Conservation (phyloP, 1,284 basidiomycete species). For the Bondarzewia mesenterica region DNA sequence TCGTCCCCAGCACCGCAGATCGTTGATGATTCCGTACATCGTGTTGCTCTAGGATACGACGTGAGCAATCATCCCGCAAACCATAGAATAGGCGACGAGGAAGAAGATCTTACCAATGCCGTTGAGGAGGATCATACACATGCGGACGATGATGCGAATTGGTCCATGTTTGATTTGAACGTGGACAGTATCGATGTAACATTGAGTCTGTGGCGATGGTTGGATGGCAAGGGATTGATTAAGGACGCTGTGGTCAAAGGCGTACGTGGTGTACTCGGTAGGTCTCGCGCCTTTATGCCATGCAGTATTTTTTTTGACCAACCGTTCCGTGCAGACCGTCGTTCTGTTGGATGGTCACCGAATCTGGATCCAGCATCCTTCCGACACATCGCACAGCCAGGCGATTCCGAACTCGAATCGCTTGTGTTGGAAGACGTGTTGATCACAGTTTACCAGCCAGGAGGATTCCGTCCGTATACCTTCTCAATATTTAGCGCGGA, state of each 20-base stretch:
- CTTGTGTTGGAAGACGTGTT: constrained; percentile 90
- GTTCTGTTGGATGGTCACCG: constrained; percentile 85
- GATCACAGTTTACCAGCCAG: constrained; percentile 92
- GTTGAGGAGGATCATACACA: constrained; percentile 9
- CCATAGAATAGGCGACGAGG: constrained; percentile 48
- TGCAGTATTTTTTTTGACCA: too few species aligned
- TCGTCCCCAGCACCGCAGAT: constrained; percentile 13
- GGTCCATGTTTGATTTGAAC: constrained; percentile 85
- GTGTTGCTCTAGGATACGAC: constrained; percentile 62
- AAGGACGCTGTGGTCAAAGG: constrained; percentile 90
- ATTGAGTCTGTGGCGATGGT: constrained; percentile 88
- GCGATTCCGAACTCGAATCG: constrained; percentile 91
- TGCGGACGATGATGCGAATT: constrained; percentile 52
- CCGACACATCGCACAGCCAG: constrained; percentile 63
- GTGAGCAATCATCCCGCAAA: constrained; percentile 68
- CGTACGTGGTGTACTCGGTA: constrained; percentile 88
- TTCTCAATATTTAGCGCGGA: constrained; percentile 95
- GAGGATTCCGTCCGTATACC: constrained; percentile 88
- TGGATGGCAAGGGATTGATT: constrained; percentile 92
- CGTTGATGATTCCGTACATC: constrained; percentile 29
- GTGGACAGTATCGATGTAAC: constrained; percentile 96
- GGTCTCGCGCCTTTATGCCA: constrained; percentile 20
- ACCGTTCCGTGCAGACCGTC: constrained; percentile 55
- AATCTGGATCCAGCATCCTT: constrained; percentile 76
- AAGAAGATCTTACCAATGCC: constrained; percentile 34